Evolutionary conservation across 164 flowering plant genomes (phyloP), one percentile per base, ranked within the genome.

Genomic region (Sedum album): DNA sequence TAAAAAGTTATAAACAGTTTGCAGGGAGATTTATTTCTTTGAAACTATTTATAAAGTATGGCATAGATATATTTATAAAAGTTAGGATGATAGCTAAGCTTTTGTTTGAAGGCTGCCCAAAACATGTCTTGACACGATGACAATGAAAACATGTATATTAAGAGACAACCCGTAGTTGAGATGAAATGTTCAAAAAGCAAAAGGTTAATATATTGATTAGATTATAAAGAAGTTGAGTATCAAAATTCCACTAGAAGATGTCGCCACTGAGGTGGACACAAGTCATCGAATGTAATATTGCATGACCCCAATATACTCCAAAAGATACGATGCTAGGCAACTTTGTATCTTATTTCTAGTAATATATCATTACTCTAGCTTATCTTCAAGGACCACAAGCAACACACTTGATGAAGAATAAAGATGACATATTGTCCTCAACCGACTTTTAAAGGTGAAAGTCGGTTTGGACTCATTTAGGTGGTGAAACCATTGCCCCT

Each of bases 401-500:
- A n/a, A 49, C 25, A 10, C 48, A n/a, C 25, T 18, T 2, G 55
- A 53, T 53, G 30, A 53, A 21, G 60, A 53, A 53, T 23, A 53
- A 5, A 20, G 25, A 49, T 49, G 25, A 11, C 17, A 5, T 49
- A 20, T 53, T 28, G 60, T 53, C 14, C 28, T 2, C 28, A 0
- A 28, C 14, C 33, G 20, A 57, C 33, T 11, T 23, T 57, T 28
- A 28, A 57, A 26, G 31, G 62, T 11, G 62, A 57, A 57, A 57
- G 33, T 28, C 28, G 62, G 18, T 26, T 57, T 57, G 7, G 28
- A 9, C 26, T 46, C 51, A 1, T 25, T n/a, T 20, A 7, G 30
- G 31, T 55, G 61, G 61, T 55, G 61, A 55, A 55, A 55, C 61
- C 61, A 31, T 55, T 57, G 62, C 33, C 62, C 62, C 28, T 57